A percentile compares a stretch with the other conserved stretches of the same genome.
phyloP scores from a whole-genome alignment of 163 green algal species.

The Chlamydomonas reinhardtii region DNA sequence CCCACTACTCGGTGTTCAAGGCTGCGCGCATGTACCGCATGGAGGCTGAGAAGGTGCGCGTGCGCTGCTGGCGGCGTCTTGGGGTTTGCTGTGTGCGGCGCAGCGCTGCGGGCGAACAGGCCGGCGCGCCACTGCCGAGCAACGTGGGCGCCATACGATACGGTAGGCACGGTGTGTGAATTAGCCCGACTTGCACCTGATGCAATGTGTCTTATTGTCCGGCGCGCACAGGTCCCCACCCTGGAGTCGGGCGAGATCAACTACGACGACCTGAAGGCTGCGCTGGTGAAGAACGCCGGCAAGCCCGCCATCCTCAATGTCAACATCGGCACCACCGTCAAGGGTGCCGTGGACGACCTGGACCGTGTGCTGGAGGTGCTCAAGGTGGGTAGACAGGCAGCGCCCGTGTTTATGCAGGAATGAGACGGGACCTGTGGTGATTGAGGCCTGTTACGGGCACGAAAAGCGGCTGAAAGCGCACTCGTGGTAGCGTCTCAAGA shows the following conservation, averaged over 20 bases:
- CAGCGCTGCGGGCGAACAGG: too few species aligned
- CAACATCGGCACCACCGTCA: constrained; percentile 98
- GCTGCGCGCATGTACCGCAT: constrained; percentile 97
- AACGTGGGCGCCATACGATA: too few species aligned
- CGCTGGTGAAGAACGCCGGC: constrained; percentile 76
- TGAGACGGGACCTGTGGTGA: too few species aligned
- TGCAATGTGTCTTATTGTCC: not conserved
- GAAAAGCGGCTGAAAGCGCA: too few species aligned
- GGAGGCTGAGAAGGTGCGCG: constrained; percentile 83
- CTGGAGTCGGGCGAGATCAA: constrained; percentile 93
- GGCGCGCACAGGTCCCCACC: constrained; percentile 69
- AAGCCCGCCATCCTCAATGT: constrained; percentile 96
- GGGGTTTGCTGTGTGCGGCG: too few species aligned
- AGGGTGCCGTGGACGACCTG: constrained; percentile 86
- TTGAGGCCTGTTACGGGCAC: too few species aligned
- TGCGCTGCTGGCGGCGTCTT: too few species aligned
- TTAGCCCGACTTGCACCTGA: not conserved
- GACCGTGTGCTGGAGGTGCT: constrained; percentile 83
- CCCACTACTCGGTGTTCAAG: constrained; percentile 98
- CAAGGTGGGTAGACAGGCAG: not conserved
- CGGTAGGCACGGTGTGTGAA: too few species aligned
- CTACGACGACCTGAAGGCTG: constrained; percentile 83
- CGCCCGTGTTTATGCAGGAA: too few species aligned
- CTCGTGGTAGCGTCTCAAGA: too few species aligned
- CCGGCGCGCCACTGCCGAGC: too few species aligned